Conservation (phyloP, 148 eudicot species). For the Bassia scoparia region DNA sequence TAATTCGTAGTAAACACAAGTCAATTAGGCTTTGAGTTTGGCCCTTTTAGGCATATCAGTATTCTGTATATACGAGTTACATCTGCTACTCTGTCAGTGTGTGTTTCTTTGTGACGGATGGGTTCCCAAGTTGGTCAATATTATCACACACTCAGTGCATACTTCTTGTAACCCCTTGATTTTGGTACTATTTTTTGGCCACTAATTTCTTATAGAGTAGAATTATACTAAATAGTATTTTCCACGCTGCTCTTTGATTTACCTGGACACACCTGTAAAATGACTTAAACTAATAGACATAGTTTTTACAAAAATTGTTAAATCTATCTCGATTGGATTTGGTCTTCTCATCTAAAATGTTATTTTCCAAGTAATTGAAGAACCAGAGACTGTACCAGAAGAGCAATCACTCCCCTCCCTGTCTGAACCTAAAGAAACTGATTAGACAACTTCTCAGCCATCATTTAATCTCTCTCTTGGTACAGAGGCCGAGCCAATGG, state of each 20-base stretch:
- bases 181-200: too few species aligned
- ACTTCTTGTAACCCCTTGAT: background rate
- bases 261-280: background rate
- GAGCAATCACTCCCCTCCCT: constrained; percentile 50
- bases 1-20: too few species aligned
- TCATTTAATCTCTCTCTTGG: constrained; percentile 69
- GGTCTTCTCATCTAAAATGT: background rate
- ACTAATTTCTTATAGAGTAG: too few species aligned
- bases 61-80: background rate
- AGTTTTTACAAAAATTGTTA: too few species aligned
- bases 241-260: background rate
- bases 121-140: background rate
- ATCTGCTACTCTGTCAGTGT: background rate
- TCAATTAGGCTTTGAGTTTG: background rate
- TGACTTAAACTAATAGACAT: background rate
- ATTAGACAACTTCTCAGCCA: constrained; percentile 35
- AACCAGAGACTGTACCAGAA: constrained; percentile 42
- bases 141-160: background rate
- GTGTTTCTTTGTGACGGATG: too few species aligned
- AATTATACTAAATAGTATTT: background rate
- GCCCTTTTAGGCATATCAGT: background rate
- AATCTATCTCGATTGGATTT: background rate
- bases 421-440: constrained; percentile 46
- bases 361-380: constrained; percentile 51
- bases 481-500: constrained; percentile 67